Base-by-base conservation (phyloP, 2,329 filamentous ascomycete species). In the Emericellopsis atlantica region DNA sequence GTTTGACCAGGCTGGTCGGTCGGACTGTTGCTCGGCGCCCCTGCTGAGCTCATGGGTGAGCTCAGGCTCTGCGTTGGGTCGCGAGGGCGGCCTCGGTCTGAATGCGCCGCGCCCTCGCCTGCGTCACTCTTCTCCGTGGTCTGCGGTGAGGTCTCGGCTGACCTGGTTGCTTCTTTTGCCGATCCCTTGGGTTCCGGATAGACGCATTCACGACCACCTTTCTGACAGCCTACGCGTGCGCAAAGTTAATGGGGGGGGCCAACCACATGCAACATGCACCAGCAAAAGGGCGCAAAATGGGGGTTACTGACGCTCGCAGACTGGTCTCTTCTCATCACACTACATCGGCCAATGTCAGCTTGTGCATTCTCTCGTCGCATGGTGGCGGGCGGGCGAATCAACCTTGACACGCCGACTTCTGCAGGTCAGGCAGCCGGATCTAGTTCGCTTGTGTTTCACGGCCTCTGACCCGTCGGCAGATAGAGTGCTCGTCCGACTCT, bases 361-460 rank as follows among this genome's bases (percentile, higher is more conserved):
- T 12, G 36, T 35, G 15, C 32, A 35, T 24, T 11, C 16, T 24
- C 12, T 45, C 22, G n/a, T 23, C 29, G 15, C 34, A 51, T 29
- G 26, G 26, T 45, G 52, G 44, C 34, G 33, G 52, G 44, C 34
- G 33, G 14, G 40, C 5, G 33, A 32, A n/a, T 55, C 48, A 65
- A 79, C 78, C 70, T 83, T 96, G 40, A 96, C 89, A 58, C 92
- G 77, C 49, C 92, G 76, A 52, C 81, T 81, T 44, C 92, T 76
- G 61, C 92, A 98, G 37, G 89, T 96, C 48, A 71, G 95, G 64
- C 92, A 98, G 23, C 92, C 92, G 47, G 88, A 95, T 51, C 92
- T 75, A 35, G 92, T 96, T 50, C 92, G 79, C 46, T 89, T 82
- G 58, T 96, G 90, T 61, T 96, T 96, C 49, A 93, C 83, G 54